Base-by-base conservation (phyloP, 2,329 filamentous ascomycete genomes). In the Metarhizium brunneum region DNA sequence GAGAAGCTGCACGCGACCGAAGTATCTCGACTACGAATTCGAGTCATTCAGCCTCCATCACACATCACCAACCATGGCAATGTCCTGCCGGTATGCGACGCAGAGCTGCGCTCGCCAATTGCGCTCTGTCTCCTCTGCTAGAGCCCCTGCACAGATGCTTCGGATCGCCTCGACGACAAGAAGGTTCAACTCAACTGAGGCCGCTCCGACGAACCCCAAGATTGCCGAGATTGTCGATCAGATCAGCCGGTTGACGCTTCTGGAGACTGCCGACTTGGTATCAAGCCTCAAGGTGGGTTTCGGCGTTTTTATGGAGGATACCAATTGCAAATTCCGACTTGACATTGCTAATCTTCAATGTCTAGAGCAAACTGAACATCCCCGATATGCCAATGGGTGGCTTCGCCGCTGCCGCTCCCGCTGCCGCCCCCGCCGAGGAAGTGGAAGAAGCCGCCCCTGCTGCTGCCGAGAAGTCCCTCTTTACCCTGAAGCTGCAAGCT, bases 201-300 rank as follows among this genome's bases (percentile, higher is more conserved):
- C 83, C 48, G 63, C 78, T 56, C 71, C 82, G 65, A 73, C 78
- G 59, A 95, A 89, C 76, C 91, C 94, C 60, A 99, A 99, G 83
- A 96, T 99, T 67, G 75, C 86, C 65, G 84, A 83, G 58, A 99
- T 99, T 68, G 94, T 99, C 68, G 92, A 99, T 72, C 92, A 99
- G 76, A 99, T 99, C 74, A 95, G 92, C 76, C 86, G 94, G 83
- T 87, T 99, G 82, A 99, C 92, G 48, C 81, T 99, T 57, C 78
- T 99, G 66, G 95, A 99, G 82, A 99, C 94, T 43, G 92, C 95
- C 57, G 94, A 97, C 71, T 80, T 99, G 58, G 94, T 99, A 54
- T 85, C 92, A 54, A 90, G 85, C 74, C 79, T 99, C 70, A 99
- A 99, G 88, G 94, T 97, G 76, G 53, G 68, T 57, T 25, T 14